Conservation (phyloP, 1,139 yeast species). For the Zygosaccharomyces sapae region DNA sequence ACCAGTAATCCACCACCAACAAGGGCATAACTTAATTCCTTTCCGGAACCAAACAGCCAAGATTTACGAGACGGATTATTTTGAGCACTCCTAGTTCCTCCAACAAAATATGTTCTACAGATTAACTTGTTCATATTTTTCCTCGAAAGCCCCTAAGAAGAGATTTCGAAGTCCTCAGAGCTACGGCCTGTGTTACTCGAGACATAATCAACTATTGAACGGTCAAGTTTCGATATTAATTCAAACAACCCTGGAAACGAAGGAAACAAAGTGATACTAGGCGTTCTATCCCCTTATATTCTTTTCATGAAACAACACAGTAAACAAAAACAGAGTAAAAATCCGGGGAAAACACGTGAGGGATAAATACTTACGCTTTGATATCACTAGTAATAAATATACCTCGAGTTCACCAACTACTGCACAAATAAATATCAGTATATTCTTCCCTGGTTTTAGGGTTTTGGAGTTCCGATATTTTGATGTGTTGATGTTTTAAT, state of each 20-base stretch:
- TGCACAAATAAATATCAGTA: background rate
- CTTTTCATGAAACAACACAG: too few relatives aligned
- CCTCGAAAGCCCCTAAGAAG: constrained; percentile 18
- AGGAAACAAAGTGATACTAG: too few relatives aligned
- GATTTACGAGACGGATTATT: constrained; percentile 8
- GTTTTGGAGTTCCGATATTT: background rate
- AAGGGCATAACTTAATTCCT: constrained; percentile 20
- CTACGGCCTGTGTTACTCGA: constrained; percentile 15
- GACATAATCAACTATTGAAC: constrained; percentile 15
- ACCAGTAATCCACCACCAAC: constrained; percentile 22
- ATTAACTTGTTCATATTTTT: constrained; percentile 16
- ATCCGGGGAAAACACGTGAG: too few relatives aligned
- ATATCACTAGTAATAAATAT: too few relatives aligned
- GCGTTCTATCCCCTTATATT: too few relatives aligned
- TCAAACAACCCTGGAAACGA: background rate
- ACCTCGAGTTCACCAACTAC: background rate
- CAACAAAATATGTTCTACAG: constrained; percentile 13
- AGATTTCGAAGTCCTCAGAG: constrained; percentile 17
- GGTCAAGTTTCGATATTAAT: background rate
- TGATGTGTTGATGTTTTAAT: background rate
- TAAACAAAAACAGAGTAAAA: too few relatives aligned
- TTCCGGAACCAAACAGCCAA: constrained; percentile 9
- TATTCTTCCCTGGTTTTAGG: background rate
- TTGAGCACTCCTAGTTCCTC: constrained; percentile 1
- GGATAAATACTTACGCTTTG: too few relatives aligned